A percentile compares a stretch with the other conserved stretches of the same genome.
phyloP scores from a whole-genome alignment of 345 rosid species.

The Melaleuca alternifolia region DNA sequence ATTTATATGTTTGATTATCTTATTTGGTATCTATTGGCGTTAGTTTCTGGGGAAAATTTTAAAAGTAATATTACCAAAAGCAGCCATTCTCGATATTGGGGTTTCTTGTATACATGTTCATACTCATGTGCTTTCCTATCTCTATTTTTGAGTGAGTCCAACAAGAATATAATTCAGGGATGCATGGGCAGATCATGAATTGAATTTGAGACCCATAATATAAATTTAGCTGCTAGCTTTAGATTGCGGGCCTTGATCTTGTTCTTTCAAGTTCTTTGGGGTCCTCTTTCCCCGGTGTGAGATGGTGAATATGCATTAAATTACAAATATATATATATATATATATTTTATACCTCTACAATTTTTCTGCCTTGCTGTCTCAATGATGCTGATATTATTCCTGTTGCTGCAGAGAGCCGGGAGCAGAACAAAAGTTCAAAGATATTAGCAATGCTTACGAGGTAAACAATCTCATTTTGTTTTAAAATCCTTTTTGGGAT shows the following conservation, averaged over 20 bases:
- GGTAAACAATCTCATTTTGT: constrained; percentile 22
- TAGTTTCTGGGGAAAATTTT: background rate
- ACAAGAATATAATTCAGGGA: background rate
- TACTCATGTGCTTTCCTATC: background rate
- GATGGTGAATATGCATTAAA: background rate
- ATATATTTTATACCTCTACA: background rate
- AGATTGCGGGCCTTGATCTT: background rate
- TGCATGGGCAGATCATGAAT: background rate
- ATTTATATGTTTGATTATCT: background rate
- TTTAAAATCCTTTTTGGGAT: background rate
- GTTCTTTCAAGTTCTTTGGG: background rate
- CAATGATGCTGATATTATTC: background rate
- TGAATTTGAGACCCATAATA: background rate
- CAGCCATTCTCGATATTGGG: background rate
- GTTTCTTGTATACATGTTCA: background rate
- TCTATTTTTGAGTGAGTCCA: background rate
- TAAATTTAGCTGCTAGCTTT: background rate
- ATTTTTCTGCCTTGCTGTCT: background rate
- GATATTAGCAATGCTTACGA: constrained; percentile 98
- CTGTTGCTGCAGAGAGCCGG: constrained; percentile 57
- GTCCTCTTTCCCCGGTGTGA: background rate
- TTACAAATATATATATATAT: no score
- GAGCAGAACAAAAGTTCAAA: constrained; percentile 90
- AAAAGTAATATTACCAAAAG: background rate
- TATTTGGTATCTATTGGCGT: background rate